A percentile compares a stretch with the other conserved stretches of the same genome.
phyloP scores from a whole-genome alignment of 129 eudicot genomes.

The Chrysanthemum lavandulifolium region DNA sequence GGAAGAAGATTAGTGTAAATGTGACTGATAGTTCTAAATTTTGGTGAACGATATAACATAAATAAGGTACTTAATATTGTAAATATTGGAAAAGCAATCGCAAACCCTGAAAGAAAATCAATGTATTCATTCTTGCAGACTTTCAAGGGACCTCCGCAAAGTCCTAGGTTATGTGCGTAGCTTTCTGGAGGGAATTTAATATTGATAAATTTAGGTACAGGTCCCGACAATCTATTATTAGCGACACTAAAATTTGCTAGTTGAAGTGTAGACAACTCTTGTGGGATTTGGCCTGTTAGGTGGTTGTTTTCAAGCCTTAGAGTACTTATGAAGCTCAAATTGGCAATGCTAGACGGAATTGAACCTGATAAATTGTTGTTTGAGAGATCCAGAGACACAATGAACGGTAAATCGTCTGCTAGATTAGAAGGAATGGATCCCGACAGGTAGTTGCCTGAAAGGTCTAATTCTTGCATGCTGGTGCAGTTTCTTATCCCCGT shows the following conservation, averaged over 20 bases:
- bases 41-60: too few relatives aligned
- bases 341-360: neutral
- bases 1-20: too few relatives aligned
- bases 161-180: too few relatives aligned
- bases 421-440: neutral
- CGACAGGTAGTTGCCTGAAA: neutral
- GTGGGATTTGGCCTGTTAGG: conserved; percentile 5
- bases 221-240: neutral
- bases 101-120: conserved; percentile 7
- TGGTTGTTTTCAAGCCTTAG: conserved; percentile 2
- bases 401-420: neutral
- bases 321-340: neutral
- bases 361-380: neutral
- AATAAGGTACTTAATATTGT: too few relatives aligned
- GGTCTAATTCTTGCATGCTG: neutral
- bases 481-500: conserved; percentile 22
- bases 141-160: too few relatives aligned
- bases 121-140: too few relatives aligned
- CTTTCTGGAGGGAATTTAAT: too few relatives aligned
- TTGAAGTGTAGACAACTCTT: neutral
- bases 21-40: too few relatives aligned
- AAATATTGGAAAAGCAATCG: too few relatives aligned
- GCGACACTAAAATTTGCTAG: neutral
- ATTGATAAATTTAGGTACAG: too few relatives aligned
- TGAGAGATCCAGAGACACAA: neutral